phyloP scores from a whole-genome alignment of 371 early-diverging fungal species.

The Apophysomyces elegans region DNA sequence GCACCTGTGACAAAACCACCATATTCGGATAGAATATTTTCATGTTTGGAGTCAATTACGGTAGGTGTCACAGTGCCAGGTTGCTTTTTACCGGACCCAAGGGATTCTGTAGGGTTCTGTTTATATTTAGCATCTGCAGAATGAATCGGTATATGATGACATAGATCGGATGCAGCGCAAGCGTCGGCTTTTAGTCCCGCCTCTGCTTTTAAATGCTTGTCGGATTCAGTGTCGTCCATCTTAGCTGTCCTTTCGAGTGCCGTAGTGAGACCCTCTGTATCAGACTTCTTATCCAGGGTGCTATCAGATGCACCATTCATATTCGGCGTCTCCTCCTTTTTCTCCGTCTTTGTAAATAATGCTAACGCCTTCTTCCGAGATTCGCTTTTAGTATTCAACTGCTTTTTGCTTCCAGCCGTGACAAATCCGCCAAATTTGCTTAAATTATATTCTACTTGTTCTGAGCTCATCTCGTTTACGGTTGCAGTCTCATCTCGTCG shows the following conservation, averaged over 20 bases:
- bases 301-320: no score
- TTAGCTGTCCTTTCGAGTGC: no score
- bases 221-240: no score
- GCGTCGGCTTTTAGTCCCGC: no score
- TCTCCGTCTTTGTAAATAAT: constrained; percentile 1
- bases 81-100: not conserved
- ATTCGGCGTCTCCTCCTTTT: no score
- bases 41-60: constrained; percentile 22
- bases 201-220: no score
- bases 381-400: constrained; percentile 24
- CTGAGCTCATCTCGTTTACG: constrained; percentile 9
- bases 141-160: no score
- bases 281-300: no score
- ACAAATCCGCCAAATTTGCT: constrained; percentile 16
- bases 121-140: not conserved
- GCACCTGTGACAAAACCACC: constrained; percentile 33
- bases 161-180: no score
- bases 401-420: constrained; percentile 26
- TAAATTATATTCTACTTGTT: constrained; percentile 25
- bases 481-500: not conserved
- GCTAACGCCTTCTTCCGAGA: constrained; percentile 19
- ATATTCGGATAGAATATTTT: constrained; percentile 23
- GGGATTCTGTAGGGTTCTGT: not conserved
- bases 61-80: not conserved
- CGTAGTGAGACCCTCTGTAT: no score